Conservation (phyloP, 495 filamentous ascomycete genomes). For the Penicillium salamii region DNA sequence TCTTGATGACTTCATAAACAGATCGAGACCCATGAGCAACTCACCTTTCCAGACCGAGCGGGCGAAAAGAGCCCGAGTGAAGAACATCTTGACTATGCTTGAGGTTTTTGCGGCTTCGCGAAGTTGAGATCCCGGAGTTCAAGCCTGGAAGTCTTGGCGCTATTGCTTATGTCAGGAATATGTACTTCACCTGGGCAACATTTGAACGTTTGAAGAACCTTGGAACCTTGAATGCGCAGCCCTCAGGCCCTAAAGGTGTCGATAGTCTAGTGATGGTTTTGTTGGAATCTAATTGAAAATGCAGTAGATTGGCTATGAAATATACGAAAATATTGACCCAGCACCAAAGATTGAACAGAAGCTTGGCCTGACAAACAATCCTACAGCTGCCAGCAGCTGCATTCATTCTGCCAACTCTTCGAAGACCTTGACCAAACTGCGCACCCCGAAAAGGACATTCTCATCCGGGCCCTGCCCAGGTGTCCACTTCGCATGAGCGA, state of each 20-base stretch:
- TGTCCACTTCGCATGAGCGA: constrained; percentile 88
- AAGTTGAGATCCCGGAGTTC: constrained; percentile 18
- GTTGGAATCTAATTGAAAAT: background rate
- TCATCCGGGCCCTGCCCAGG: constrained; percentile 86
- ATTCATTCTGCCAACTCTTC: constrained; percentile 50
- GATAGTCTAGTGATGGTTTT: no score
- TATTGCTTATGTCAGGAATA: constrained; percentile 21
- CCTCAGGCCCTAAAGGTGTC: no score
- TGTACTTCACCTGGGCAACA: background rate
- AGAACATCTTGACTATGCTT: constrained; percentile 50
- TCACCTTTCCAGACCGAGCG: constrained; percentile 78
- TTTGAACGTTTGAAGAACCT: no score
- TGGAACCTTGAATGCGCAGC: no score
- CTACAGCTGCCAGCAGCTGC: constrained; percentile 33
- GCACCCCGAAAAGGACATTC: constrained; percentile 74
- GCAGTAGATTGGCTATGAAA: background rate
- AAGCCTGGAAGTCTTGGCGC: constrained; percentile 7
- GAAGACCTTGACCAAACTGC: constrained; percentile 70
- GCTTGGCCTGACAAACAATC: background rate
- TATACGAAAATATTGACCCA: background rate
- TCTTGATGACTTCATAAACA: background rate
- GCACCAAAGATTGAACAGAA: background rate
- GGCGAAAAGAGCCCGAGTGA: constrained; percentile 56
- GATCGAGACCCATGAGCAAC: background rate
- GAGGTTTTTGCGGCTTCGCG: constrained; percentile 8